Base-by-base conservation (phyloP, 306 rosid species). In the Lathyrus sativus region DNA sequence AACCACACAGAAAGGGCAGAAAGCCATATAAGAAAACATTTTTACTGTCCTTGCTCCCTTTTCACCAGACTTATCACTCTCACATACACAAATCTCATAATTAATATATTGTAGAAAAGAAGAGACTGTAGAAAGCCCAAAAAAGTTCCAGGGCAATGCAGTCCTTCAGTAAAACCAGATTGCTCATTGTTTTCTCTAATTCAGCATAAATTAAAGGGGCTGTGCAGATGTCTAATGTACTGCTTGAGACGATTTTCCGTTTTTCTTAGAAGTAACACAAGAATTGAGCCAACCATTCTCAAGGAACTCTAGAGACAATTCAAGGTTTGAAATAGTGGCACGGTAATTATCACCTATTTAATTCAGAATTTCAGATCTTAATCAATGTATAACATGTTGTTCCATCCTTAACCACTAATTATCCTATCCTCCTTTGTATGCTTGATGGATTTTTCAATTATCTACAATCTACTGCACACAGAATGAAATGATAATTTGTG, bases 361-460 rank as follows among this genome's bases (percentile, higher is more conserved):
- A 43, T 24, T 67, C 24, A 26, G 55, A 64, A 64, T 39, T 26
- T 43, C 66, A 58, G 35, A 65, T 45, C 56, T 38, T 58, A 46
- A 48, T 61, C 57, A 58, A 49, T 58, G 48, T 5, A 29, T 38
- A 71, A 58, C 69, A 26, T 26, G 28, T 62, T 11, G 43, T 24
- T 46, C 65, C 44, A 46, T 55, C 57, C 26, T 37, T 19, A 53
- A 76, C 13, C 65, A 29, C 41, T 31, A 9, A 41, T 62, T 44
- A 8, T 44, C 67, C 44, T 43, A 5, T 44, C 67, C 37, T 43
- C 59, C 43, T 76, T 46, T 10, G n/a, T 24, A 11, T 55, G 38
- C 50, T 64, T 63, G 62, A 55, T 31, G n/a, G 41, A 5, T 56
- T 71, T 77, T 65, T 11, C 38, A 58, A 77, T 17, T 38, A 65